Percentiles rank a stretch among this genome's conserved stretches.
phyloP scores from a whole-genome alignment of 2,329 filamentous ascomycete species.

The Exophiala mesophila region DNA sequence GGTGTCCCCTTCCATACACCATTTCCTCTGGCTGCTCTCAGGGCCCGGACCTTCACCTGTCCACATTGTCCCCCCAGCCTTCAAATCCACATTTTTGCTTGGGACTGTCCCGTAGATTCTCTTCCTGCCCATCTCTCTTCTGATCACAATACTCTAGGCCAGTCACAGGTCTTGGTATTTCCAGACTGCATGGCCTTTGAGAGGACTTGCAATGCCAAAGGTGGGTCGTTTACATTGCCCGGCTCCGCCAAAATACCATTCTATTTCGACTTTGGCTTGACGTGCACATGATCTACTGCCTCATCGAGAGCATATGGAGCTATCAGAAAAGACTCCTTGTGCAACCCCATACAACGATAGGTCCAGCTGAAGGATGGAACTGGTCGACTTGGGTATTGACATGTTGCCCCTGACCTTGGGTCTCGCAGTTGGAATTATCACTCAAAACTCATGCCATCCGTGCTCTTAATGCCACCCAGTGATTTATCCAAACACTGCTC shows the following conservation, averaged over 20 bases:
- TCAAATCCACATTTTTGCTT: too few relatives aligned
- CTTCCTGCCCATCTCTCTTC: too few relatives aligned
- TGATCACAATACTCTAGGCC: too few relatives aligned
- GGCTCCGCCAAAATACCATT: not conserved
- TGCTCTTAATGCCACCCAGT: not conserved
- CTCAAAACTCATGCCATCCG: not conserved
- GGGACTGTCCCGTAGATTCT: too few relatives aligned
- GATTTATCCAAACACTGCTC: not conserved
- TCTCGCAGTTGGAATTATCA: not conserved
- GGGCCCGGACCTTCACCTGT: too few relatives aligned
- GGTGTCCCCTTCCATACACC: too few relatives aligned
- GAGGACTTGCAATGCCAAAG: too few relatives aligned
- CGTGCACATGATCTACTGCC: slow-evolving; percentile 9
- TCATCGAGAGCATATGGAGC: slow-evolving; percentile 6
- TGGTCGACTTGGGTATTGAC: not conserved
- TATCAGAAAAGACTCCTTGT: slow-evolving; percentile 1
- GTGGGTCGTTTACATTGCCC: not conserved
- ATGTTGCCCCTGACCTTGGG: not conserved
- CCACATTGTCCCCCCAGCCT: too few relatives aligned
- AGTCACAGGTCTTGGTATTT: too few relatives aligned
- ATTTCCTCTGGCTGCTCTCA: too few relatives aligned
- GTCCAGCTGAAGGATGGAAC: not conserved
- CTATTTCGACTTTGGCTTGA: not conserved
- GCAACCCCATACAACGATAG: not conserved
- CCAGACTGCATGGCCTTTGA: too few relatives aligned